phyloP scores from a whole-genome alignment of 108 stramenopile genomes.

The Cyclostephanos tholiformis region DNA sequence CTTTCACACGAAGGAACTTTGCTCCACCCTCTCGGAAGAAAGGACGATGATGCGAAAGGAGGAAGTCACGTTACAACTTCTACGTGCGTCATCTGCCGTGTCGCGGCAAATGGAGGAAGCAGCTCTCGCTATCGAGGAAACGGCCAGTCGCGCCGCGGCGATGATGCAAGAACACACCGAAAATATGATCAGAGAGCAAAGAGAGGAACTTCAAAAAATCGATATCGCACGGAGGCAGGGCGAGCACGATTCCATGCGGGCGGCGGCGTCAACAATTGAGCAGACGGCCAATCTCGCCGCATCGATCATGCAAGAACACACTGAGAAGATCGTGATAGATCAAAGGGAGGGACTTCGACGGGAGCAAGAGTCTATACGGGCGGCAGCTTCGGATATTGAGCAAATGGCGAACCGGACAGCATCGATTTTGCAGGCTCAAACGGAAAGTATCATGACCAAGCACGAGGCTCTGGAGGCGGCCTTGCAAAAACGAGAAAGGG shows the following conservation, averaged over 20 bases:
- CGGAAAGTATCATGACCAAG: not conserved
- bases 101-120: constrained; percentile 27
- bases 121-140: constrained; percentile 7
- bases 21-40: constrained; percentile 31
- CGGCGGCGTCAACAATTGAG: not conserved
- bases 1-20: constrained; percentile 29
- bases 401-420: constrained; percentile 5
- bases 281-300: not conserved
- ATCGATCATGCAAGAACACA: not conserved
- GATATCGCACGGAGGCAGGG: constrained; percentile 5
- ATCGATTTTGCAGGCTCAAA: not conserved
- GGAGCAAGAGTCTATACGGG: constrained; percentile 2
- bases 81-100: constrained; percentile 32
- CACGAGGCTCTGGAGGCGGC: constrained; percentile 2
- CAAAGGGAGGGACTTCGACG: constrained; percentile 2
- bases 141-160: not conserved
- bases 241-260: not conserved
- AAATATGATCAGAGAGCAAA: constrained; percentile 19
- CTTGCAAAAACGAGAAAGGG: not conserved
- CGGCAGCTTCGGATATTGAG: constrained; percentile 11
- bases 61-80: constrained; percentile 21
- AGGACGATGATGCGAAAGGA: constrained; percentile 37
- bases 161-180: constrained; percentile 14
- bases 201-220: constrained; percentile 2
- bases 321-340: constrained; percentile 2